Base-by-base conservation (phyloP, 306 rosid genomes). In the Lathyrus tuberosus region DNA sequence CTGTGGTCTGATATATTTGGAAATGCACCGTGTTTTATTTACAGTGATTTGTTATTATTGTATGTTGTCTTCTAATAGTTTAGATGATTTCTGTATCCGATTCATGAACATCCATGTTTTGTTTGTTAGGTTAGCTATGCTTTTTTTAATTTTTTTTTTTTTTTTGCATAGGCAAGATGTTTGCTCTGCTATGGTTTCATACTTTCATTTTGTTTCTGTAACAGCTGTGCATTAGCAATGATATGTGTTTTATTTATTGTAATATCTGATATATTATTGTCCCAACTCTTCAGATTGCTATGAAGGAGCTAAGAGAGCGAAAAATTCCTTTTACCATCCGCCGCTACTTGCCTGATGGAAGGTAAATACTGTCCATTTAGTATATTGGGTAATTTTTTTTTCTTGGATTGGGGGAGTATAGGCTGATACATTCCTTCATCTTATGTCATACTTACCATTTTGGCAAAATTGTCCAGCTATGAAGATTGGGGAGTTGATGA, bases 401-500 rank as follows among this genome's bases (percentile, higher is more conserved):
- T 26, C 26, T 42, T 37, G n/a, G 16, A 6, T 47, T 31, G 64
- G 51, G 51, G 8, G 17, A 31, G 8, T 16, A 20, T 1, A 33
- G 17, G n/a, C 14, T 42, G 43, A 54, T 16, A 16, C 3, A 22
- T 47, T 47, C 8, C 59, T 9, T 41, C 35, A 63, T 63, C 52
- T 44, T 70, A 31, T 64, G 52, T 65, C 31, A 37, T 74, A 73
- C 57, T 72, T 17, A 75, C 30, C 9, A 3, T 14, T 61, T 71
- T n/a, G 20, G 60, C 41, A 17, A 48, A 63, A 72, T 73, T 64
- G 22, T 65, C 38, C 89, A 91, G 97, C 44, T 91, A 88, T 51
- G 99, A 94, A 76, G 98, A 94, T 49, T 94, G 98, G 98, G 97
- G 98, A 67, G 98, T 94, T 40, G 97, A 90, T 83, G 97, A 94